Evolutionary conservation across 2,329 filamentous ascomycete species (phyloP).

Genomic region (Bisporella sp.): DNA sequence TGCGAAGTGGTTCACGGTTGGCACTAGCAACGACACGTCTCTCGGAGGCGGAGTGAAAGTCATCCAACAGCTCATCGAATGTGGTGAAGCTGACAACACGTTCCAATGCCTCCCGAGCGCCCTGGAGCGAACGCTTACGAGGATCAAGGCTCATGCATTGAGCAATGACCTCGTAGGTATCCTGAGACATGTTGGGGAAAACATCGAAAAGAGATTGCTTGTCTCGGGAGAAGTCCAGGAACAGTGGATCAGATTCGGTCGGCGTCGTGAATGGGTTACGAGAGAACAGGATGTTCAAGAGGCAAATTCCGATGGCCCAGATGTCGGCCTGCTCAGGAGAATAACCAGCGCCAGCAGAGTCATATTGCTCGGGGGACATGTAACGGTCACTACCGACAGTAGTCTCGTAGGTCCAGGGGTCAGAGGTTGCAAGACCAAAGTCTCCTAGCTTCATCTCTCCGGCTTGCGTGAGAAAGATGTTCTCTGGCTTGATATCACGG

Average conservation of each 20-base stretch:
- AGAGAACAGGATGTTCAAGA: slow-evolving; percentile 94
- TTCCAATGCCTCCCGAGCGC: slow-evolving; percentile 69
- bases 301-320: slow-evolving; percentile 94
- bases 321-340: slow-evolving; percentile 89
- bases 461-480: slow-evolving; percentile 86
- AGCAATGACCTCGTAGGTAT: slow-evolving; percentile 89
- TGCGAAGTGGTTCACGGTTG: slow-evolving; percentile 91
- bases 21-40: slow-evolving; percentile 72
- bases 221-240: slow-evolving; percentile 87
- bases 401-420: slow-evolving; percentile 84
- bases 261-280: slow-evolving; percentile 93
- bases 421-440: slow-evolving; percentile 86
- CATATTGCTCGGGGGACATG: slow-evolving; percentile 98
- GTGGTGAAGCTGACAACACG: slow-evolving; percentile 88
- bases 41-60: slow-evolving; percentile 79
- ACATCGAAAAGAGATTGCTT: slow-evolving; percentile 96
- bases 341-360: slow-evolving; percentile 80
- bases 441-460: slow-evolving; percentile 95
- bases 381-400: slow-evolving; percentile 97
- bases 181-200: slow-evolving; percentile 97
- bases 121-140: slow-evolving; percentile 73
- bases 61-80: slow-evolving; percentile 82
- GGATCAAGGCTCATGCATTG: slow-evolving; percentile 91
- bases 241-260: slow-evolving; percentile 83
- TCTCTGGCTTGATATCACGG: slow-evolving; percentile 98